These are phyloP conservation scores for Candida tetrigidarum DNA, from an alignment of 1,139 yeast species.

Conservation along the genomic window DNA sequence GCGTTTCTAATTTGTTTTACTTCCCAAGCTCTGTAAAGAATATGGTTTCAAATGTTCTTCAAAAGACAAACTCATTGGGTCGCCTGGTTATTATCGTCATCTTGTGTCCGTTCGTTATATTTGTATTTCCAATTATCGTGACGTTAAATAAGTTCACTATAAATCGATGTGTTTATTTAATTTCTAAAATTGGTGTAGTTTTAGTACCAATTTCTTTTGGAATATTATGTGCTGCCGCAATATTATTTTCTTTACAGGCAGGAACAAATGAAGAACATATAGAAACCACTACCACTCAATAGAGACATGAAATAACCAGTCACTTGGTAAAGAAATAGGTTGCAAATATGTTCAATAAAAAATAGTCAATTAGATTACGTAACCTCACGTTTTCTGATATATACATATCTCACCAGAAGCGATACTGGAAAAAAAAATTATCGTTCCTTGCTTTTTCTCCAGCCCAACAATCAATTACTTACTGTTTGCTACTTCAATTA, in stretches of 20 bases:
- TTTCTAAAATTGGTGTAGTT: not conserved
- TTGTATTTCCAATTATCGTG: not conserved
- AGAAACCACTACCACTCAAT: too few relatives aligned
- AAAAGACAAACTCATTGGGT: not conserved
- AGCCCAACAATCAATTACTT: not conserved
- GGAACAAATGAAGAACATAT: too few relatives aligned
- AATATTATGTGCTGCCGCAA: constrained; percentile 1
- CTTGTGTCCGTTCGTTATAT: too few relatives aligned
- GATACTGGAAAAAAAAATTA: not conserved
- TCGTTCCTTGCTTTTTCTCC: not conserved
- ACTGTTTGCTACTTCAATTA: too few relatives aligned
- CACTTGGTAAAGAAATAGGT: too few relatives aligned
- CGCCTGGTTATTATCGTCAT: too few relatives aligned
- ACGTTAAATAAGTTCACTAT: not conserved
- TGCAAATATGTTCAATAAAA: too few relatives aligned
- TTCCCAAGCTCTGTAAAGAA: not conserved
- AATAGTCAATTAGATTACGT: too few relatives aligned
- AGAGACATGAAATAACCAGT: too few relatives aligned
- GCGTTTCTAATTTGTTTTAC: not conserved
- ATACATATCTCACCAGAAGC: too few relatives aligned
- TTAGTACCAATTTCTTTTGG: constrained; percentile 3
- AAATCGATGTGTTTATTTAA: not conserved
- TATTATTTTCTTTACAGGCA: constrained; percentile 1
- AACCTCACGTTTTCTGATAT: constrained; percentile 7
- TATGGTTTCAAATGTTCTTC: not conserved